phyloP scores from a whole-genome alignment of 192 early-diverging fungal species.

The Podila clonocystis region DNA sequence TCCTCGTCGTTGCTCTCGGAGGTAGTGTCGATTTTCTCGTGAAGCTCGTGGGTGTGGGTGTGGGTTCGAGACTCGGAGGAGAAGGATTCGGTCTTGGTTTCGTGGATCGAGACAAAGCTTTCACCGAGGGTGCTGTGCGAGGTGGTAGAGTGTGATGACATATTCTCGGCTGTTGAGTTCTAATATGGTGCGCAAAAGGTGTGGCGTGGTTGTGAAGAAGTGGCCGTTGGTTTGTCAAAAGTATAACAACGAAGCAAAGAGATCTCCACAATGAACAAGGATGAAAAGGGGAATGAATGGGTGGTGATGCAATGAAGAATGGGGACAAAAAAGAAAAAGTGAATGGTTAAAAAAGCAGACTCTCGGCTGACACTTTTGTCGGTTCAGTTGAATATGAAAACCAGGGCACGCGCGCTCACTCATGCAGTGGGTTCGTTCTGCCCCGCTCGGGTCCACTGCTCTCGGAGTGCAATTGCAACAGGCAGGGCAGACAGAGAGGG shows the following conservation, averaged over 20 bases:
- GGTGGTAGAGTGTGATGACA: background rate
- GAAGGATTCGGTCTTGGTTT: background rate
- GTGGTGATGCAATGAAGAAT: background rate
- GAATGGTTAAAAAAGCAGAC: background rate
- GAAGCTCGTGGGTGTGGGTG: background rate
- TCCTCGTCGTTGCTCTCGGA: background rate
- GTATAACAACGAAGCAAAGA: too few relatives aligned
- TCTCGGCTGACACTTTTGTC: background rate
- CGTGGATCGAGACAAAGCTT: conserved; percentile 41
- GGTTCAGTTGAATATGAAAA: background rate
- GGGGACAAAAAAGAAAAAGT: background rate
- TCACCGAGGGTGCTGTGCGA: conserved; percentile 21
- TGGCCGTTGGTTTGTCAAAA: too few relatives aligned
- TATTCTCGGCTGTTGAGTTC: background rate
- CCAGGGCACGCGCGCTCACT: too few relatives aligned
- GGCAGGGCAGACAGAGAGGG: too few relatives aligned
- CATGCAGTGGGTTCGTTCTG: too few relatives aligned
- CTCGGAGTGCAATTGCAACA: too few relatives aligned
- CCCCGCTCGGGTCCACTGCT: too few relatives aligned
- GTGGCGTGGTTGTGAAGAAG: background rate
- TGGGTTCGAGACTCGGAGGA: background rate
- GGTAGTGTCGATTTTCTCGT: background rate
- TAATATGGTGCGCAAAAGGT: too few relatives aligned
- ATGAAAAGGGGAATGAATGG: background rate
- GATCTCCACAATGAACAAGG: too few relatives aligned